Evolutionary conservation across 148 eudicot species (phyloP).

Genomic region (Rhododendron ferrugineum): DNA sequence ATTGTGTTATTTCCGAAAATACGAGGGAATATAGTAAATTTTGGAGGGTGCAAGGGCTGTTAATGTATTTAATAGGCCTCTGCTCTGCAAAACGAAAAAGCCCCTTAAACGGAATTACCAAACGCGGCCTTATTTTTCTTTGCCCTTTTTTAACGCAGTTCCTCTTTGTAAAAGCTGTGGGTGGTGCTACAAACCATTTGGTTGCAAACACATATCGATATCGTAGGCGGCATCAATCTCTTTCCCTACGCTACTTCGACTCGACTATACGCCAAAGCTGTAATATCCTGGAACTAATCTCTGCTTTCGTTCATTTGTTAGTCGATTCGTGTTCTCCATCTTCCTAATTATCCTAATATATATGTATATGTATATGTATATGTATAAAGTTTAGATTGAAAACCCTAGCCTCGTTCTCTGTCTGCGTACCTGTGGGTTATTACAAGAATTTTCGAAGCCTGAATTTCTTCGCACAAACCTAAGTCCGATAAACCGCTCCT

Average conservation of each 20-base stretch:
- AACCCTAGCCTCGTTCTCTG: constrained; percentile 3
- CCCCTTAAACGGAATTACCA: not conserved
- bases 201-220: not conserved
- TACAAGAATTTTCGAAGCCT: not conserved
- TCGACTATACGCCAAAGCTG: not conserved
- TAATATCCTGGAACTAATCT: not conserved
- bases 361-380: not conserved
- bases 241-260: not conserved
- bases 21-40: not conserved
- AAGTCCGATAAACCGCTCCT: not conserved
- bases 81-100: too few species aligned
- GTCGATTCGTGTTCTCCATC: not conserved
- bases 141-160: not conserved
- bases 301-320: not conserved
- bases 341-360: not conserved
- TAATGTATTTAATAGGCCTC: not conserved
- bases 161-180: not conserved
- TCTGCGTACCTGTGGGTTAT: not conserved
- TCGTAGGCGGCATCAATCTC: not conserved
- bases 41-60: not conserved
- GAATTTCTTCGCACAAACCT: not conserved
- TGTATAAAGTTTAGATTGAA: not conserved
- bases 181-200: not conserved
- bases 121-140: not conserved
- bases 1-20: not conserved